Evolutionary conservation across 441 rosid species (phyloP).

Genomic region (Kokia cookei): DNA sequence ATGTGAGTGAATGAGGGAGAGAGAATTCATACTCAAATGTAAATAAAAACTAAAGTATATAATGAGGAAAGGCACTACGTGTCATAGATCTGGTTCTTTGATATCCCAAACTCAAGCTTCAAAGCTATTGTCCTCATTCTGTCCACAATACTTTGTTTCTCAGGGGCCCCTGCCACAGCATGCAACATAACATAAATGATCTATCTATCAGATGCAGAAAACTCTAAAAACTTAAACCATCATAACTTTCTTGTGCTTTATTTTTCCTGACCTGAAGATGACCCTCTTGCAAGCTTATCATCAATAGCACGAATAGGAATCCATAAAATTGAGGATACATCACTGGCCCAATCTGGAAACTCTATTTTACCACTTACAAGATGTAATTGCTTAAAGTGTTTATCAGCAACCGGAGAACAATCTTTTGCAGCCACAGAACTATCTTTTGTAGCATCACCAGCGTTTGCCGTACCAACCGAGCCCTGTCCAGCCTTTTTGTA

Average conservation of each 20-base stretch:
- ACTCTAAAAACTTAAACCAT: conserved; percentile 11
- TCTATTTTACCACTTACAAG: conserved; percentile 62
- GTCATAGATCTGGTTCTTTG: conserved; percentile 89
- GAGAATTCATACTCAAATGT: neutral
- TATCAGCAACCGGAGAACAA: conserved; percentile 27
- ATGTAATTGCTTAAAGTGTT: conserved; percentile 46
- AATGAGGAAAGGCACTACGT: conserved; percentile 33
- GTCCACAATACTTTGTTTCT: conserved; percentile 72
- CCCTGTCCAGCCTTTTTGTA: conserved; percentile 26
- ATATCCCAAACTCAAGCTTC: conserved; percentile 90
- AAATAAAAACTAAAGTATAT: neutral
- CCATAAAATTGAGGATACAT: conserved; percentile 70
- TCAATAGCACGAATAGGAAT: conserved; percentile 76
- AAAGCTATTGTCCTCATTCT: conserved; percentile 98
- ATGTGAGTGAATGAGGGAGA: neutral
- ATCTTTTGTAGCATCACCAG: conserved; percentile 21
- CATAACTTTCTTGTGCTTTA: neutral
- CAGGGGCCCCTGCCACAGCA: conserved; percentile 50
- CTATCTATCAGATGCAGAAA: conserved; percentile 15
- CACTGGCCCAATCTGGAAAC: conserved; percentile 93
- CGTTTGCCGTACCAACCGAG: conserved; percentile 19
- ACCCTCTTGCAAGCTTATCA: conserved; percentile 82
- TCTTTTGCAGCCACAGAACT: conserved; percentile 25
- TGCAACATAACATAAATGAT: conserved; percentile 2
- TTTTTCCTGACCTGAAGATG: conserved; percentile 70